phyloP scores from a whole-genome alignment of 2,329 filamentous ascomycete species.

The Diaporthe sp. region DNA sequence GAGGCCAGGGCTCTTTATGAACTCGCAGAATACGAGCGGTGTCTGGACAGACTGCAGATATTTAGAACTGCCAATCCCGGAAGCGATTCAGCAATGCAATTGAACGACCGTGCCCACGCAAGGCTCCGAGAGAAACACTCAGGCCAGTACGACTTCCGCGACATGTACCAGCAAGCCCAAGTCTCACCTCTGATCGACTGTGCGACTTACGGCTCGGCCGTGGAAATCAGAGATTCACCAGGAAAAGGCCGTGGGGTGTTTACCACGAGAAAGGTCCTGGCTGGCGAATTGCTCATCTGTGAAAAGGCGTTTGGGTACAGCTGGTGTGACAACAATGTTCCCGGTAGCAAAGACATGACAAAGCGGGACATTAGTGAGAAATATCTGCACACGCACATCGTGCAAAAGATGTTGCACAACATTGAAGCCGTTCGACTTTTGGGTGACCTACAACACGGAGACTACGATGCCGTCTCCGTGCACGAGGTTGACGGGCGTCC shows the following conservation, averaged over 20 bases:
- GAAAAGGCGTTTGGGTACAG: neutral
- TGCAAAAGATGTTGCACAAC: neutral
- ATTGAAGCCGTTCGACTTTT: neutral
- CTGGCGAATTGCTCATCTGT: neutral
- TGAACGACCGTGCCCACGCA: neutral
- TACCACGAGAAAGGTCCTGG: neutral
- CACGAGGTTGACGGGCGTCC: neutral
- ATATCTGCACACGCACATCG: neutral
- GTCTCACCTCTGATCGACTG: neutral
- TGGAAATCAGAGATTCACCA: neutral
- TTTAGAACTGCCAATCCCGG: neutral
- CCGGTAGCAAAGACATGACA: neutral
- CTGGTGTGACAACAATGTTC: neutral
- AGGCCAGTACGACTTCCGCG: neutral
- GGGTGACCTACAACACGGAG: neutral
- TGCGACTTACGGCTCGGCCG: neutral
- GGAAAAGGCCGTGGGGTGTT: neutral
- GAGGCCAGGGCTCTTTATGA: neutral
- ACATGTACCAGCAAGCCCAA: neutral
- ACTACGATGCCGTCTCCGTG: neutral
- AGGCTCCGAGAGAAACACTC: neutral
- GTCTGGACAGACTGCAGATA: neutral
- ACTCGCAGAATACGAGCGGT: neutral
- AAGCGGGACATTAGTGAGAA: rapidly evolving
- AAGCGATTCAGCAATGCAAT: neutral